A percentile compares a stretch with the other conserved stretches of the same genome.
phyloP scores from a whole-genome alignment of 2,329 filamentous ascomycete genomes.

The Pseudocercospora pini-densiflorae region DNA sequence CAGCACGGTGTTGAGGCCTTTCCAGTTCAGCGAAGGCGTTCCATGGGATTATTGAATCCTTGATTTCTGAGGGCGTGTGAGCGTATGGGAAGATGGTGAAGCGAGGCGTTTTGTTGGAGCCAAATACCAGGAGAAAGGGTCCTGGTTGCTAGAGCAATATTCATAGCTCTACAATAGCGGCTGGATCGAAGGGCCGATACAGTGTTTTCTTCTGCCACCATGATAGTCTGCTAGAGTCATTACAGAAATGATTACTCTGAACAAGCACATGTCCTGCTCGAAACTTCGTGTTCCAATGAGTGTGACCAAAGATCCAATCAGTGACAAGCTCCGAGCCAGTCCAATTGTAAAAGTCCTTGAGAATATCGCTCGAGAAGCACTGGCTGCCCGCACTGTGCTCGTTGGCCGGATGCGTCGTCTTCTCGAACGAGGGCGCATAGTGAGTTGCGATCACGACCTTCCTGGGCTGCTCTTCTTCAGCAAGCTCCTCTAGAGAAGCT shows the following conservation, averaged over 20 bases:
- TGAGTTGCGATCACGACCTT: conserved; percentile 55
- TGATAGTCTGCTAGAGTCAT: conserved; percentile 28
- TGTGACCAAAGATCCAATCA: conserved; percentile 55
- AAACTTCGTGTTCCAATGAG: conserved; percentile 48
- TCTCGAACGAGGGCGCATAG: conserved; percentile 57
- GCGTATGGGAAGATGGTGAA: neutral
- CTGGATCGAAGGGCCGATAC: conserved; percentile 25
- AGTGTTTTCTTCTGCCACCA: conserved; percentile 29
- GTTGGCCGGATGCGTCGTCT: conserved; percentile 55
- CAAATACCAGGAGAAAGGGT: neutral
- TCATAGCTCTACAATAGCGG: neutral
- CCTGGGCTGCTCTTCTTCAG: conserved; percentile 13
- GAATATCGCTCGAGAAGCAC: conserved; percentile 58
- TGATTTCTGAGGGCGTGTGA: too few species aligned
- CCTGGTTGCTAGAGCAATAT: neutral
- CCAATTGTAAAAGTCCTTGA: conserved; percentile 25
- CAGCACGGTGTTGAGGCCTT: too few species aligned
- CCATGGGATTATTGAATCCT: too few species aligned
- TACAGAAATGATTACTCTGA: conserved; percentile 44
- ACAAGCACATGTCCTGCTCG: conserved; percentile 38
- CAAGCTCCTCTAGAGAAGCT: conserved; percentile 40
- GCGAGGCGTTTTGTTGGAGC: neutral
- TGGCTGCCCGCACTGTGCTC: conserved; percentile 49
- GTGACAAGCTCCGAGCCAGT: conserved; percentile 19
- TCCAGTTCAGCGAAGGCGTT: too few species aligned